Evolutionary conservation across 2,329 filamentous ascomycete species (phyloP).

Genomic region (Leptographium radiaticola): DNA sequence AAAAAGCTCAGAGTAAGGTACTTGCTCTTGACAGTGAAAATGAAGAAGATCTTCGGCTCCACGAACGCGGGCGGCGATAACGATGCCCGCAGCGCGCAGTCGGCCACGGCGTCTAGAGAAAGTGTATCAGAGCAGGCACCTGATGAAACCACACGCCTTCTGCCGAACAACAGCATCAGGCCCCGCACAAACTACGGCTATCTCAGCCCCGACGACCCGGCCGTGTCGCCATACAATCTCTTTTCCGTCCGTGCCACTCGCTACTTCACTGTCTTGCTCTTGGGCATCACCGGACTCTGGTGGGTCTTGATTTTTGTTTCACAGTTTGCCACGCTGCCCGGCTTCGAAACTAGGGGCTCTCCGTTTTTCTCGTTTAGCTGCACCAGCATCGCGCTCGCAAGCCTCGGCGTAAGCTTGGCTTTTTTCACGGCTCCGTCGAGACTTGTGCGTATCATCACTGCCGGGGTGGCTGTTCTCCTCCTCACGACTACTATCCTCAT

Average conservation of each 20-base stretch:
- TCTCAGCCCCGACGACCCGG: constrained; percentile 67
- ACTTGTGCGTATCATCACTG: constrained; percentile 59
- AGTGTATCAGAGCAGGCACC: neutral
- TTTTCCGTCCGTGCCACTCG: constrained; percentile 77
- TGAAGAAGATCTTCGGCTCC: constrained; percentile 1
- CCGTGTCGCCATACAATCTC: constrained; percentile 87
- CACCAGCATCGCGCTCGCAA: constrained; percentile 62
- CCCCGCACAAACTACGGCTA: constrained; percentile 28
- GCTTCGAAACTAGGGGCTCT: constrained; percentile 76
- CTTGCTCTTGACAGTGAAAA: neutral
- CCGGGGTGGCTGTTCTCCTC: constrained; percentile 53
- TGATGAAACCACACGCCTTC: constrained; percentile 48
- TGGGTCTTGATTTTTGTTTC: constrained; percentile 84
- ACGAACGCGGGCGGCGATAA: neutral
- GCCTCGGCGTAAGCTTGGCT: constrained; percentile 62
- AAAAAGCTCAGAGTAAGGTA: neutral
- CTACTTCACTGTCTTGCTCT: constrained; percentile 64
- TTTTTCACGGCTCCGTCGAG: constrained; percentile 83
- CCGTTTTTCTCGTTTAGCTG: constrained; percentile 85
- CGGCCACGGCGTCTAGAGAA: neutral
- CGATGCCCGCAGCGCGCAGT: neutral
- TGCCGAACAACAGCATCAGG: constrained; percentile 38
- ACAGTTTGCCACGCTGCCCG: constrained; percentile 79
- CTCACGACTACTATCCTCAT: constrained; percentile 69
- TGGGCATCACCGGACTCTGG: constrained; percentile 72